Base-by-base conservation (phyloP, 2,329 filamentous ascomycete species). In the Cladophialophora carrionii region DNA sequence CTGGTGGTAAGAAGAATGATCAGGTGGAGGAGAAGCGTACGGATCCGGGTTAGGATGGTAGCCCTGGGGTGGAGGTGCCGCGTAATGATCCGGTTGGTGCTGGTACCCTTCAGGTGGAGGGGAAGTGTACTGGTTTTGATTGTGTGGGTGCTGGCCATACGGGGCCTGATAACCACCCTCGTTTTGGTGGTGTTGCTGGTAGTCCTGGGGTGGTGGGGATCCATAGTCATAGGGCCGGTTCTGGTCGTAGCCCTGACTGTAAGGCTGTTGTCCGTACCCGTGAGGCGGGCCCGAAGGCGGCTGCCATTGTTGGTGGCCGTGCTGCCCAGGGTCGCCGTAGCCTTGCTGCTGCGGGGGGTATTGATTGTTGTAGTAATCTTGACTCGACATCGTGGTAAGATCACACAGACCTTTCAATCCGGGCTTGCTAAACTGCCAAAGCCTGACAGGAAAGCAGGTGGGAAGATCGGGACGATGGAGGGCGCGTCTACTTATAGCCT, bases 221-320 rank as follows among this genome's bases (percentile, higher is more conserved):
- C 37, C 29, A 29, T 66, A 64, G 29, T 62, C 61, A 24, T 67
- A 66, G 10, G 55, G 29, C 20, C 60, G 10, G 49, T 54, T 17
- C 22, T 66, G 66, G 48, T 63, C 60, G 51, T 71, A 67, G 31
- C 65, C 59, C 53, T 70, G 65, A 14, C 37, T 31, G 51, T 63
- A 62, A 14, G 55, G 31, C 20, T 62, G 48, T 29, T 69, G 54
- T 14, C 52, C 57, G 32, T 58, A 52, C 24, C 34, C 55, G 22
- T 63, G 59, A 46, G 63, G 48, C 9, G 63, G 61, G n/a, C 63
- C 55, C 17, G 57, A 37, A 10, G 66, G 54, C 52, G 51, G 46
- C 37, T 61, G 56, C 64, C 63, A 70, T 64, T 68, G 58, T 37
- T 68, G 61, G 8, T 68, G 56, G 12, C 58, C 54, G 49, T 65